Base-by-base conservation (phyloP, 352 stramenopile species). In the Phytophthora idaei region DNA sequence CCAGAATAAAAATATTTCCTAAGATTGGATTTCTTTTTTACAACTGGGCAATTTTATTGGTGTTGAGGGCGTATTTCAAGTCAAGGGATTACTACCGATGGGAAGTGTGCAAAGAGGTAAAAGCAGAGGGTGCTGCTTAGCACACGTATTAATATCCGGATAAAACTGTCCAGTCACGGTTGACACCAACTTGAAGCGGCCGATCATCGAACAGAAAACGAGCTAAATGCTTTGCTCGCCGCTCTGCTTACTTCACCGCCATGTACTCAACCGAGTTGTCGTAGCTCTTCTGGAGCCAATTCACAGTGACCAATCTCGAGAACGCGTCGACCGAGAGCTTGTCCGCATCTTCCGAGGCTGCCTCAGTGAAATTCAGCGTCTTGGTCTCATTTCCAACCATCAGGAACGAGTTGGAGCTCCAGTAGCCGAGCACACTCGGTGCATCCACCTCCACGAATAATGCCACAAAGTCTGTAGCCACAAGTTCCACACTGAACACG, bases 221-320 rank as follows among this genome's bases (percentile, higher is more conserved):
- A 60, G 59, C 59, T 31, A 25, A 39, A 21, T 10, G 58, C 39
- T 49, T 39, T 32, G 39, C 32, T 67, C 36, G 17, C 21, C 48
- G n/a, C 21, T 39, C 48, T 29, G 50, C 25, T 47, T 55, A 64
- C 45, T 70, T 49, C 58, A 73, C 14, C 8, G n/a, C 52, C 28
- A 48, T 39, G n/a, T 67, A 54, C 12, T 15, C 14, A 17, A 64
- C 34, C n/a, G 54, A 64, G 17, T 67, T 69, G 39, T 75, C 74
- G 59, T 89, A 89, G 47, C 78, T 90, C 61, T 91, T 86, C 66
- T 93, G 86, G 5, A 95, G 70, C 81, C 83, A 94, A 48, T 72
- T 82, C n/a, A 93, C 65, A 21, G 66, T 53, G 25, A 93, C 44
- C 17, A 61, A 60, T 41, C 66, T 34, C 15, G 70, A 63, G 56